These are phyloP conservation scores for Alternaria angustiovoidea DNA, from an alignment of 2,329 filamentous ascomycete species.

Conservation along the genomic window DNA sequence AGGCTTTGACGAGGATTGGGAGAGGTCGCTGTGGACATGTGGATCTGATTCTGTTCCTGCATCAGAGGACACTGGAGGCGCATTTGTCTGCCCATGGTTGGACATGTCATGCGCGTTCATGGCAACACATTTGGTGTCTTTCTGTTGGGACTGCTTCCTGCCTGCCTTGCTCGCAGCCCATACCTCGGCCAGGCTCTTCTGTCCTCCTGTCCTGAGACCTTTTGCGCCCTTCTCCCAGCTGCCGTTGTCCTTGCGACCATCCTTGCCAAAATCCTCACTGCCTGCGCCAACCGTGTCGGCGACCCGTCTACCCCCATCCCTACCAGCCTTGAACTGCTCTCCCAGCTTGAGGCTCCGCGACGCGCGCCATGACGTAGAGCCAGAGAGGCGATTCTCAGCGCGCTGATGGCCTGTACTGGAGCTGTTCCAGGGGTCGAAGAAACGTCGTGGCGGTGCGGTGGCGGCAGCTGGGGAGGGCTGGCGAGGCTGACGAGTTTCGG, in stretches of 20 bases:
- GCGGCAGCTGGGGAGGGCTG: neutral
- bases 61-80: neutral
- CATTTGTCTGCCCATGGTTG: neutral
- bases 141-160: constrained; percentile 16
- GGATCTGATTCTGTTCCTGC: neutral
- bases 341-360: constrained; percentile 74
- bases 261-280: constrained; percentile 62
- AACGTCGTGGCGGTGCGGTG: constrained; percentile 29
- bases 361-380: constrained; percentile 73
- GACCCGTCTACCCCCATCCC: constrained; percentile 65
- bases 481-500: constrained; percentile 3
- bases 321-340: constrained; percentile 69
- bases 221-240: constrained; percentile 59
- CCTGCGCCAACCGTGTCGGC: constrained; percentile 72
- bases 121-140: neutral
- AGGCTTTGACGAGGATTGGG: constrained; percentile 8
- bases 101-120: neutral
- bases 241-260: constrained; percentile 62
- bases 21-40: neutral
- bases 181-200: constrained; percentile 46
- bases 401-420: constrained; percentile 81
- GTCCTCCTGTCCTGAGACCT: constrained; percentile 57
- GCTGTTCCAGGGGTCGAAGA: constrained; percentile 76
- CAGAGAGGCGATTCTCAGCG: constrained; percentile 70
- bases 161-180: constrained; percentile 34